These are phyloP conservation scores for Plasmodium blacklocki DNA, from an alignment of 169 alveolate species.

Conservation along the genomic window DNA sequence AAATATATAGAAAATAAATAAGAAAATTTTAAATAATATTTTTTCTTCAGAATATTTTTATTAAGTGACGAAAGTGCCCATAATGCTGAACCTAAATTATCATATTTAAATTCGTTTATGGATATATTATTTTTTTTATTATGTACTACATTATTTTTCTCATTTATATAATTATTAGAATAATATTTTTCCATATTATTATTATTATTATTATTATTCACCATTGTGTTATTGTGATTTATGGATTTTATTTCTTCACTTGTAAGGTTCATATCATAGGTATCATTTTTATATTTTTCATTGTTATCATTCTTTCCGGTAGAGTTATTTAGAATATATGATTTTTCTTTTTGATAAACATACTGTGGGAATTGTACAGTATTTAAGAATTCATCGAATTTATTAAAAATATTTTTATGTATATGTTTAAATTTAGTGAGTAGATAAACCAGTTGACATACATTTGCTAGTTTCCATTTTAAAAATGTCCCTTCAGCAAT, in stretches of 20 bases:
- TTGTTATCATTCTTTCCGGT: not conserved
- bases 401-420: constrained; percentile 43
- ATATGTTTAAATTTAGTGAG: constrained; percentile 51
- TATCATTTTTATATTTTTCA: not conserved
- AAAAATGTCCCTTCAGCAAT: constrained; percentile 29
- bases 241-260: not conserved
- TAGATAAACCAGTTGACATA: constrained; percentile 49
- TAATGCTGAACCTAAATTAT: constrained; percentile 51
- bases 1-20: constrained; percentile 45
- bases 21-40: constrained; percentile 33
- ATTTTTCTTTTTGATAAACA: constrained; percentile 33
- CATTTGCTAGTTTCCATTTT: constrained; percentile 46
- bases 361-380: constrained; percentile 21
- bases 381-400: constrained; percentile 25
- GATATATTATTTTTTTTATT: not conserved
- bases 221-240: too few species aligned
- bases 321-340: not conserved
- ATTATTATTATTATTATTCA: not conserved
- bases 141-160: not conserved
- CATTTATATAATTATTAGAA: not conserved
- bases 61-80: constrained; percentile 61
- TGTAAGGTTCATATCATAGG: not conserved
- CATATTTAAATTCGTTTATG: constrained; percentile 50
- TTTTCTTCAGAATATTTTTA: constrained; percentile 34
- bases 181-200: not conserved